Base-by-base conservation (phyloP, 2,329 filamentous ascomycete species). In the Fusarium pilosicola region DNA sequence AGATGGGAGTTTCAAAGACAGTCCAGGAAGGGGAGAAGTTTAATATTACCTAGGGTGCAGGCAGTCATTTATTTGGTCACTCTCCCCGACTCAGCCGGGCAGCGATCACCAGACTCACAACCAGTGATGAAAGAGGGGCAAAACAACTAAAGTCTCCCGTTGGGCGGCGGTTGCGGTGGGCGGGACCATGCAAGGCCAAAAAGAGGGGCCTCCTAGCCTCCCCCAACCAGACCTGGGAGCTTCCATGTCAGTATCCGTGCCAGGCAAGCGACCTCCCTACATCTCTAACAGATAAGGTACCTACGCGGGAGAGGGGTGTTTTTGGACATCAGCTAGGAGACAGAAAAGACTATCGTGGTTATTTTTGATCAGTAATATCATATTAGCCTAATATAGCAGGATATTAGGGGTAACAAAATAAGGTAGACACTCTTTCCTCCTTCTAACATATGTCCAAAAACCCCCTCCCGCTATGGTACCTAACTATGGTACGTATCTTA, bases 101-200 rank as follows among this genome's bases (percentile, higher is more conserved):
- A 75, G 76, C 75, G 74, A 78, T 78, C 76, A 78, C 76, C 74
- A 58, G 76, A 78, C 75, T 61, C 58, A 42, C 66, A 57, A 72
- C 74, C 69, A 77, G 71, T 68, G 67, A 72, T 69, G 62, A 60
- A 60, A 63, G 74, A 75, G 74, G 75, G 71, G 73, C 70, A 61
- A 75, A 46, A 32, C 36, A 39, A 7, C 32, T 15, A 34, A 34
- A 41, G 41, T 52, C 36, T 41, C 30, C 30, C 58, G 32, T 62
- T 68, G 51, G 56, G 56, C n/a, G 44, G 65, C 45, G 65, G 51
- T 59, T 65, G 59, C 34, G 57, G 68, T 58, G 56, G 64, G 65
- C 38, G 30, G 63, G 34, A 57, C 48, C 45, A 42, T 38, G 42
- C 30, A 56, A 38, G 41, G 38, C 56, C 36, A 44, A 55, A 54